A percentile compares a stretch with the other conserved stretches of the same genome.
These are phyloP conservation scores for Podospora pseudoanserina DNA, from an alignment of 495 filamentous ascomycete species.

Conservation along the genomic window DNA sequence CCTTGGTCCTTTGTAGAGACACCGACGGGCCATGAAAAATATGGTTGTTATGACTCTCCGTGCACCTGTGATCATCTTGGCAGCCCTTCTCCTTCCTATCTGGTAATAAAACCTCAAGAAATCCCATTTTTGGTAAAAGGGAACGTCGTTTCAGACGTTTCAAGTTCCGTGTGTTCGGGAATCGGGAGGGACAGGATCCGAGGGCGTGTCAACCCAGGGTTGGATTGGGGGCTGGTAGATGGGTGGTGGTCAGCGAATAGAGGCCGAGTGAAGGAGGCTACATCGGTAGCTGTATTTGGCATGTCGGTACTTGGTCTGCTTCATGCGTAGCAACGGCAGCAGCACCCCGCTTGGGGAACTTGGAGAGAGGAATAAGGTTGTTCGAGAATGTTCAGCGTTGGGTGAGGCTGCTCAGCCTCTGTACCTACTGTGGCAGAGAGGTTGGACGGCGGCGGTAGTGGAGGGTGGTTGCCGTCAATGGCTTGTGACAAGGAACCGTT, in stretches of 20 bases:
- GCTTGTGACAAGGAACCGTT: slow-evolving; percentile 2
- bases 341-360: background rate
- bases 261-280: background rate
- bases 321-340: background rate
- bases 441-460: background rate
- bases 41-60: no score
- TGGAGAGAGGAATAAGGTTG: background rate
- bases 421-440: background rate
- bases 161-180: background rate
- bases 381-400: background rate
- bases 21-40: no score
- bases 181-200: background rate
- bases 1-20: background rate
- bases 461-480: background rate
- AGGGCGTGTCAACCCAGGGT: background rate
- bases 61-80: background rate
- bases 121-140: background rate
- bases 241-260: background rate
- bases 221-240: background rate
- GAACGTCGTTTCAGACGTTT: background rate
- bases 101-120: background rate
- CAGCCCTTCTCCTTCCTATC: background rate
- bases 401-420: background rate
- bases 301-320: background rate
- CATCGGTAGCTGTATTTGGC: background rate